Evolutionary conservation across 306 rosid species (phyloP).

Genomic region (Alnus glutinosa): DNA sequence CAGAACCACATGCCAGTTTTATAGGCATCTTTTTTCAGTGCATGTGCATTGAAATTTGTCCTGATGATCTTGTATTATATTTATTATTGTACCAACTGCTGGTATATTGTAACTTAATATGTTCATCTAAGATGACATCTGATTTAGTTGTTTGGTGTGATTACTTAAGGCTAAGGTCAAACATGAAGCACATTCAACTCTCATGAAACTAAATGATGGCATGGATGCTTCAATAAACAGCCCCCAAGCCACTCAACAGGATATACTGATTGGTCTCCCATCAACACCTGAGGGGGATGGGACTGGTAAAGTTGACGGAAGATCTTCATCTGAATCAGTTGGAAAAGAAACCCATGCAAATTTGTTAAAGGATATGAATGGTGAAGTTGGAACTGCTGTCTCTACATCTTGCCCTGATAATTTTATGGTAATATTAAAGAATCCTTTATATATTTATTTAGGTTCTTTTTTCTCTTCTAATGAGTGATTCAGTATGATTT

Average conservation of each 20-base stretch:
- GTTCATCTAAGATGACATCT: slow-evolving; percentile 13
- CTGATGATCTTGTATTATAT: background rate
- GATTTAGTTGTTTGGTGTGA: slow-evolving; percentile 22
- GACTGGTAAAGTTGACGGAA: slow-evolving; percentile 31
- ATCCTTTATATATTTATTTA: slow-evolving; percentile 19
- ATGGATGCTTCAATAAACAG: slow-evolving; percentile 24
- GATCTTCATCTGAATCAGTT: slow-evolving; percentile 24
- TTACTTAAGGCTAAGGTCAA: slow-evolving; percentile 39
- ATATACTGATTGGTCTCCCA: slow-evolving; percentile 26
- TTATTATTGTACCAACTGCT: background rate
- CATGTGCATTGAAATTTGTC: background rate
- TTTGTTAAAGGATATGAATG: slow-evolving; percentile 20
- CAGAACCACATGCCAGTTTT: background rate
- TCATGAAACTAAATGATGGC: slow-evolving; percentile 27
- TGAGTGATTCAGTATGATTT: slow-evolving; percentile 28
- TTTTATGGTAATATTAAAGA: slow-evolving; percentile 33
- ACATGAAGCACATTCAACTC: slow-evolving; percentile 31
- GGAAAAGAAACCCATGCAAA: slow-evolving; percentile 39
- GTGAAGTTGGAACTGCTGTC: slow-evolving; percentile 30
- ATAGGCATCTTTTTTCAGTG: background rate
- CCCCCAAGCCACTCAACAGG: slow-evolving; percentile 30
- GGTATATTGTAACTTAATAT: slow-evolving; percentile 15
- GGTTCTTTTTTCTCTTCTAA: slow-evolving; percentile 16
- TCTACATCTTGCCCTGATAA: slow-evolving; percentile 26
- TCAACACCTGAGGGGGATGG: slow-evolving; percentile 31